Evolutionary conservation across 441 rosid species (phyloP).

Genomic region (Erodium texanum): DNA sequence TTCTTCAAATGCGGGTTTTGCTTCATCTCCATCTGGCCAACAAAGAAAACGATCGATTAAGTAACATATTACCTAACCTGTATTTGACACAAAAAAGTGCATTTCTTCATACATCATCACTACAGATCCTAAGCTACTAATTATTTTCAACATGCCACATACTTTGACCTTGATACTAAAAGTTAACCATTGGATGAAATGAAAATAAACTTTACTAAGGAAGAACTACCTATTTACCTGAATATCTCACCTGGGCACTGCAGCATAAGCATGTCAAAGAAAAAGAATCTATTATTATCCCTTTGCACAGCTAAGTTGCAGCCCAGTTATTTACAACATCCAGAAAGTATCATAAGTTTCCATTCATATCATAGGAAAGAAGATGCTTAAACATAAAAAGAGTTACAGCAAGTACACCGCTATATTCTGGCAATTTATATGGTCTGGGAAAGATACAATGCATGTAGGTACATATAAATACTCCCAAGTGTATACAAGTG

Average conservation of each 20-base stretch:
- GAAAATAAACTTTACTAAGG: neutral
- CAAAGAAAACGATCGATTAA: conserved; percentile 14
- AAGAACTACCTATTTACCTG: conserved; percentile 28
- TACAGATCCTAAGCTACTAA: neutral
- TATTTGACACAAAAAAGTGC: neutral
- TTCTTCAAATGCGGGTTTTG: conserved; percentile 20
- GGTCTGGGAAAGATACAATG: neutral
- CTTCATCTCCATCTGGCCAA: conserved; percentile 37
- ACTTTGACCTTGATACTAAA: neutral
- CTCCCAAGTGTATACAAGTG: too few species aligned
- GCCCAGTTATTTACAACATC: conserved; percentile 44
- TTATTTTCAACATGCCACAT: too few species aligned
- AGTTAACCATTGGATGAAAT: neutral
- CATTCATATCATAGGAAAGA: neutral
- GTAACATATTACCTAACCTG: neutral
- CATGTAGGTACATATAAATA: neutral
- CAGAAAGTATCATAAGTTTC: neutral
- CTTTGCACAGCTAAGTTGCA: conserved; percentile 62
- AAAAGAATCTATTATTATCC: conserved; percentile 51
- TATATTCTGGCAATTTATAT: neutral
- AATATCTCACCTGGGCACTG: conserved; percentile 66
- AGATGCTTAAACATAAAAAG: neutral
- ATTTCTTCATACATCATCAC: neutral
- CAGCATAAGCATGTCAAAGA: conserved; percentile 59
- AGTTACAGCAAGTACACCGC: neutral